Evolutionary conservation across 768 basidiomycete species (phyloP).

Genomic region (Suillus cothurnatus): DNA sequence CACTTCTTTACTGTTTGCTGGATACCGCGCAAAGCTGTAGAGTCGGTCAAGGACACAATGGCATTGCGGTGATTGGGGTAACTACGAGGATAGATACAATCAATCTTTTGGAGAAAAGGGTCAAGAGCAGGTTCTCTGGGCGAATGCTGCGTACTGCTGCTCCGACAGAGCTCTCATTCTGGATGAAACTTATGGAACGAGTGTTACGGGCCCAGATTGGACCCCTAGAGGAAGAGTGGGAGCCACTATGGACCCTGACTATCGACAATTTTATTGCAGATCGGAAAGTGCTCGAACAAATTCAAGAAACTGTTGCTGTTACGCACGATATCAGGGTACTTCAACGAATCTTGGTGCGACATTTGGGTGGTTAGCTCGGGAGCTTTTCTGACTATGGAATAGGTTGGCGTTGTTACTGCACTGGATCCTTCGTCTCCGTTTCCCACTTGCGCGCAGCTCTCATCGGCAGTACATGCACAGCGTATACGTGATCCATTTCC

Average conservation of each 20-base stretch:
- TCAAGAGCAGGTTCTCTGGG: conserved; percentile 96
- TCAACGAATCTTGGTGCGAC: conserved; percentile 60
- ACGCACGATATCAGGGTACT: conserved; percentile 62
- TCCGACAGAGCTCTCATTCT: conserved; percentile 49
- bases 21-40: conserved; percentile 91
- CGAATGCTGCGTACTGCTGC: conserved; percentile 80
- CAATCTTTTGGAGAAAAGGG: conserved; percentile 90
- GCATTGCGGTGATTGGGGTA: conserved; percentile 84
- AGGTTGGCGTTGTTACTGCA: conserved; percentile 49
- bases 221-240: conserved; percentile 55
- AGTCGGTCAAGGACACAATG: conserved; percentile 57
- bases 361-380: conserved; percentile 1
- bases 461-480: conserved; percentile 48
- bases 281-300: conserved; percentile 40
- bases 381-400: conserved; percentile 14
- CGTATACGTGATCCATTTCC: conserved; percentile 56
- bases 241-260: conserved; percentile 52
- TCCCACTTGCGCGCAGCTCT: conserved; percentile 49
- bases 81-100: conserved; percentile 88
- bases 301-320: conserved; percentile 64
- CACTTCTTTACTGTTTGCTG: conserved; percentile 90
- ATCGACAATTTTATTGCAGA: conserved; percentile 63
- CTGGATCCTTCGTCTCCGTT: conserved; percentile 56
- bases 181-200: conserved; percentile 50
- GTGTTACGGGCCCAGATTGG: conserved; percentile 41